phyloP scores from a whole-genome alignment of 768 basidiomycete species.

The Boletus fagicola region DNA sequence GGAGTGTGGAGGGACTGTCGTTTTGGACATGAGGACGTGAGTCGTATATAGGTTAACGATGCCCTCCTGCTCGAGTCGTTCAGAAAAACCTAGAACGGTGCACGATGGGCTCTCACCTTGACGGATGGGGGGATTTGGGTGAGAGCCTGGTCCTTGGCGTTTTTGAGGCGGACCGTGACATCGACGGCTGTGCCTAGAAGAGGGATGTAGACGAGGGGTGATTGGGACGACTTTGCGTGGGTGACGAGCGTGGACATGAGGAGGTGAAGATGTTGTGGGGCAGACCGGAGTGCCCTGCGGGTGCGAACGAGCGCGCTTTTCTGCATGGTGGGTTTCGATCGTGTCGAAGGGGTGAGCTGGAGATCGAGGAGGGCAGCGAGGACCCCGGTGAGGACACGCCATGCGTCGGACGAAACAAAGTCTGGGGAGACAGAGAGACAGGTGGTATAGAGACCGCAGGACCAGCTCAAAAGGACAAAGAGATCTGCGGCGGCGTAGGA shows the following conservation, averaged over 20 bases:
- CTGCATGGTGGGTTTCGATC: slow-evolving; percentile 57
- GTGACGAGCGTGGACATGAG: slow-evolving; percentile 56
- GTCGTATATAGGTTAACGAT: slow-evolving; percentile 60
- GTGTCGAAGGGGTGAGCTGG: slow-evolving; percentile 50
- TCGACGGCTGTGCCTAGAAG: slow-evolving; percentile 69
- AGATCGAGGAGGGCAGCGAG: slow-evolving; percentile 61
- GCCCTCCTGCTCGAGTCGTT: slow-evolving; percentile 41
- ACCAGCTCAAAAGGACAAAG: slow-evolving; percentile 73
- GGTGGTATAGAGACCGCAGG: slow-evolving; percentile 57
- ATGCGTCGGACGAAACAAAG: slow-evolving; percentile 48
- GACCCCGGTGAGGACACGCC: slow-evolving; percentile 51
- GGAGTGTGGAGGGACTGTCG: slow-evolving; percentile 54
- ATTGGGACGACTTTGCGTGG: slow-evolving; percentile 48
- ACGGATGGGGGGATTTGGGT: slow-evolving; percentile 44
- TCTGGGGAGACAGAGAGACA: slow-evolving; percentile 45
- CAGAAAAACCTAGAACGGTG: background rate
- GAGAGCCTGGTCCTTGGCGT: slow-evolving; percentile 43
- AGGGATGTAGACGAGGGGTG: slow-evolving; percentile 41
- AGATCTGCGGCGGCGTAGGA: slow-evolving; percentile 58
- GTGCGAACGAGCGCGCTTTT: slow-evolving; percentile 59
- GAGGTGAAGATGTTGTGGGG: slow-evolving; percentile 46
- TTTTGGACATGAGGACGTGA: slow-evolving; percentile 67
- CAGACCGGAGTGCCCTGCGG: slow-evolving; percentile 67
- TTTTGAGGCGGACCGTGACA: slow-evolving; percentile 67
- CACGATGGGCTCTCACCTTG: slow-evolving; percentile 39